Conservation (phyloP, 148 eudicot species). For the Dysphania ambrosioides region DNA sequence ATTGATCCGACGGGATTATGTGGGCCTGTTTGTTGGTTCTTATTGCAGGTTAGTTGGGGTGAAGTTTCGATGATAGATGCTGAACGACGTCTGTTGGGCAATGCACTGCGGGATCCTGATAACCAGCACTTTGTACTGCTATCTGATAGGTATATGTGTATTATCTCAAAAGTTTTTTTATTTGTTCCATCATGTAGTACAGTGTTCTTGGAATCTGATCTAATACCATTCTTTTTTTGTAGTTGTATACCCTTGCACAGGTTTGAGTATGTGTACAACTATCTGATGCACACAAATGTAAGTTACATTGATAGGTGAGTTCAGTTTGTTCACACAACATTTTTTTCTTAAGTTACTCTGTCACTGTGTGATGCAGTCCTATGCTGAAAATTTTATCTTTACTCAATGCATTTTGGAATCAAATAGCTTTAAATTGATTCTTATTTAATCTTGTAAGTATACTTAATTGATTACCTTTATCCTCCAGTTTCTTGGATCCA, state of each 20-base stretch:
- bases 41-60: slow-evolving; percentile 89
- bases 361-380: not conserved
- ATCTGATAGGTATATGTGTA: slow-evolving; percentile 70
- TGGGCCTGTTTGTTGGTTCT: slow-evolving; percentile 17
- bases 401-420: not conserved
- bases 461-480: slow-evolving; percentile 22
- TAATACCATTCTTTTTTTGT: slow-evolving; percentile 31
- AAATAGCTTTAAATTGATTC: not conserved
- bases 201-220: slow-evolving; percentile 13
- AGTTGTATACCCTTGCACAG: slow-evolving; percentile 92
- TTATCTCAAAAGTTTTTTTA: not conserved
- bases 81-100: slow-evolving; percentile 82
- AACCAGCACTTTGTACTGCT: slow-evolving; percentile 95
- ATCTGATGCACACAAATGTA: slow-evolving; percentile 76
- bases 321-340: not conserved
- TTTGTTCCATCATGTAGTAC: not conserved
- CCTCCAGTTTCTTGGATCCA: slow-evolving; percentile 86
- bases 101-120: slow-evolving; percentile 82
- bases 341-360: not conserved
- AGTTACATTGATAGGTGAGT: slow-evolving; percentile 89
- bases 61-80: slow-evolving; percentile 97
- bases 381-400: not conserved
- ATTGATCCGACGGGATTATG: slow-evolving; percentile 6
- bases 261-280: slow-evolving; percentile 80
- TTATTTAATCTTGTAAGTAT: not conserved